Evolutionary conservation across 805 yeast species (phyloP).

Genomic region (Starmerella tilneyi): DNA sequence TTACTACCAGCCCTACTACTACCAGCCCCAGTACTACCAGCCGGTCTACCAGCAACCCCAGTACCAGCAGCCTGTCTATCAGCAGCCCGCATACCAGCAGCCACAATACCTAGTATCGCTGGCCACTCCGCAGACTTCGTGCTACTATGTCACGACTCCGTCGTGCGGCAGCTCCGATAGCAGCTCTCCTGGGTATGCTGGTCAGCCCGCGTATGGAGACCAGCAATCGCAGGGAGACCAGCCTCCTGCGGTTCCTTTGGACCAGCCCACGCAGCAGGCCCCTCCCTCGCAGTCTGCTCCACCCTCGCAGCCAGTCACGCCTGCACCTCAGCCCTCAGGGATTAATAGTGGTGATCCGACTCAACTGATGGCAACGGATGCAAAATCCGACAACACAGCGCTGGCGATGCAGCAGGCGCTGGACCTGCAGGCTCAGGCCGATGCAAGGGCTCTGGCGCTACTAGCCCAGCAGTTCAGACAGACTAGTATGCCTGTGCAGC

Average conservation of each 20-base stretch:
- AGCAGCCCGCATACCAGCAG: constrained; percentile 2
- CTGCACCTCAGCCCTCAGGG: background rate
- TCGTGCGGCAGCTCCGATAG: background rate
- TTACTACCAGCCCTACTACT: background rate
- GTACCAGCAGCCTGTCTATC: constrained; percentile 1
- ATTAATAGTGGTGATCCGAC: background rate
- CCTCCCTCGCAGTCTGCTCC: background rate
- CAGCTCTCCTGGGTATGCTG: background rate
- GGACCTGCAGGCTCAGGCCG: too few relatives aligned
- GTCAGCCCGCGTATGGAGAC: too few relatives aligned
- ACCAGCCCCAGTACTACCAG: constrained; percentile 6
- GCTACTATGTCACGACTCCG: background rate
- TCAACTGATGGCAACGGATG: background rate
- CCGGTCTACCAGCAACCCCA: constrained; percentile 11
- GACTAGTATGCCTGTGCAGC: background rate
- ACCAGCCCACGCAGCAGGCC: background rate
- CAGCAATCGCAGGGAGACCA: background rate
- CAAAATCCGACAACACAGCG: background rate
- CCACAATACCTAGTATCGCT: constrained; percentile 7
- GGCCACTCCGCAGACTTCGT: background rate
- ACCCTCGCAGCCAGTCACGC: background rate
- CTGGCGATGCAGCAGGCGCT: too few relatives aligned
- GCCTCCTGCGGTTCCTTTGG: background rate
- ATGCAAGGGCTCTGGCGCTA: background rate
- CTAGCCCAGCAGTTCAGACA: background rate